Evolutionary conservation across 139 green algal genomes (phyloP), one percentile per base, ranked within the genome.

Genomic region (Chlorella ohadii): DNA sequence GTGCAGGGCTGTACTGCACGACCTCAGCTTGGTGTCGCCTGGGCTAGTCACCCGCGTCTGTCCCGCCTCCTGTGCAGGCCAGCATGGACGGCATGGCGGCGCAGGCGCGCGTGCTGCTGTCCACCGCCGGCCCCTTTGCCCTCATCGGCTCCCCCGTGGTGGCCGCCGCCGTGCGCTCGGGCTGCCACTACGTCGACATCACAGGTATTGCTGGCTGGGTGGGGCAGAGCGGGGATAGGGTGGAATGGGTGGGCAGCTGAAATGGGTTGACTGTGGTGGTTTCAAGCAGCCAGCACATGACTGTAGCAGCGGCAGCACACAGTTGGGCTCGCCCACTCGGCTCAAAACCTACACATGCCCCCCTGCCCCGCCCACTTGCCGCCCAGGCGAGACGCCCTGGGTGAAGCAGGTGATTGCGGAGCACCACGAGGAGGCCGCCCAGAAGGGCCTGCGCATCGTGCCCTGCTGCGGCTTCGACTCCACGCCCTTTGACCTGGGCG

Each of bases 111-210:
- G 89, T 98, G 6, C 87, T 98, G 33, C 82, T 98, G 6, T 86
- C 86, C 44, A 92, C 87, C 4, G 93, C 91, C 11, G 95, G 95
- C 1, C 95, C 95, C 17, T 93, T 90, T 75, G 79, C 88, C 19
- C 86, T 89, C 59, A 87, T 94, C 27, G 94, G 95, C n/a, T 90
- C 85, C 4, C 89, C 89, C 5, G 86, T 99, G 57, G 94, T 98
- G 44, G 90, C 86, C 1, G 92, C 94, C 33, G 93, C 92, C 44
- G 88, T 98, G 63, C 61, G 87, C 27, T 65, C 86, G 20, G 86
- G 88, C 51, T 94, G 91, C 17, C 92, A 98, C 86, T 99, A 98
- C 84, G 90, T 89, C 22, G 96, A 99, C 85, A 95, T 98, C 70
- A 98, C 95, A 63, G 95, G 95, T 91, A 57, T n/a, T n/a, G 78